phyloP scores from a whole-genome alignment of 108 stramenopile species.

The Ochromonas danica region DNA sequence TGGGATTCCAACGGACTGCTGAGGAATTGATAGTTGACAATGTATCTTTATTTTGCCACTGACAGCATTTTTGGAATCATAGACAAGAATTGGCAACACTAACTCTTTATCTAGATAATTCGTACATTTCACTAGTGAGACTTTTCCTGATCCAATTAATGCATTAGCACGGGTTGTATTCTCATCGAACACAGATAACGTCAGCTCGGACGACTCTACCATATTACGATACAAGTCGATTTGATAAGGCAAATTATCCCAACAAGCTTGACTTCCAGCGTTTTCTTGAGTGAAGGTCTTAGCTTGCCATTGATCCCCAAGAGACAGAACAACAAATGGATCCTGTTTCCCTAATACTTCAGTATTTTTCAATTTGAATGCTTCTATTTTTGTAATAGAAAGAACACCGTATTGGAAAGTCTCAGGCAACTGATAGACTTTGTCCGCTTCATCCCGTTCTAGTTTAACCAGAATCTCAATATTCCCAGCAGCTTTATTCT shows the following conservation, averaged over 20 bases:
- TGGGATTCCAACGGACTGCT: no score
- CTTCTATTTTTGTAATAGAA: background rate
- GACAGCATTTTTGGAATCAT: background rate
- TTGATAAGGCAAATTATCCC: background rate
- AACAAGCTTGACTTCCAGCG: background rate
- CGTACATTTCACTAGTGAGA: background rate
- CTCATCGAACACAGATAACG: background rate
- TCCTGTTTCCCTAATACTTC: conserved; percentile 20
- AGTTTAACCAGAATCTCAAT: background rate
- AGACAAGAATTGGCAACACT: background rate
- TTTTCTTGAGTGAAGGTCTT: background rate
- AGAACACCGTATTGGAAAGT: background rate
- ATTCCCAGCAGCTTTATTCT: background rate
- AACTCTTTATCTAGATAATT: background rate
- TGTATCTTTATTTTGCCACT: background rate
- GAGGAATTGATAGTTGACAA: no score
- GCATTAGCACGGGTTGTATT: background rate
- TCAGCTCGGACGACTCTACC: background rate
- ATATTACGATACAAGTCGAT: background rate
- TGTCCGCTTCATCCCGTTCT: background rate
- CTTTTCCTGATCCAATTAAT: background rate
- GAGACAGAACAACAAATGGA: conserved; percentile 6
- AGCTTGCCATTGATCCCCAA: background rate
- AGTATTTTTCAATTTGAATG: background rate
- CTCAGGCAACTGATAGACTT: background rate